Evolutionary conservation across 2,329 filamentous ascomycete genomes (phyloP).

Genomic region (Ceratocystis diversiconidia): DNA sequence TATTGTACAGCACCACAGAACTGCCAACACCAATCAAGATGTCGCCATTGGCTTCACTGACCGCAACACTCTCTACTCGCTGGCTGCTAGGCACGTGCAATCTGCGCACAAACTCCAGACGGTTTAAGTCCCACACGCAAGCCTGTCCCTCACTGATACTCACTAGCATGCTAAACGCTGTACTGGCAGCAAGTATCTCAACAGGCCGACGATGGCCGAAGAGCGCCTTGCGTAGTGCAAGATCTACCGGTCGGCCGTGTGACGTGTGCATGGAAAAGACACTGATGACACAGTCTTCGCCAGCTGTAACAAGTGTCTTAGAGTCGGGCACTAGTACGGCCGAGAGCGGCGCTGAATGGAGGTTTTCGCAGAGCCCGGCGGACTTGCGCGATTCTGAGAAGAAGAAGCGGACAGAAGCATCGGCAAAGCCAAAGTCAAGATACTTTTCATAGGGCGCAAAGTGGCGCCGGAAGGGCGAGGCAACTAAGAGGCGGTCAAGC

Average conservation of each 20-base stretch:
- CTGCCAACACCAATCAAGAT: conserved; percentile 71
- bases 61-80: conserved; percentile 56
- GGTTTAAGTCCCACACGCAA: conserved; percentile 88
- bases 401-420: conserved; percentile 86
- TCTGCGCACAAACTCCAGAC: conserved; percentile 69
- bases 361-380: conserved; percentile 80
- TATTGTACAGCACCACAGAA: conserved; percentile 62
- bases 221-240: conserved; percentile 63
- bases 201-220: conserved; percentile 85
- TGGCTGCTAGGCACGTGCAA: conserved; percentile 40
- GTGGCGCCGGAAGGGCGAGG: conserved; percentile 72
- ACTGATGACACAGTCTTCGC: conserved; percentile 80
- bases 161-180: conserved; percentile 76
- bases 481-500: conserved; percentile 68
- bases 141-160: conserved; percentile 71
- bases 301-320: conserved; percentile 78
- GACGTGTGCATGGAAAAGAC: conserved; percentile 59
- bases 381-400: conserved; percentile 68
- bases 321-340: conserved; percentile 75
- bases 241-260: conserved; percentile 56
- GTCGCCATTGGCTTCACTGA: conserved; percentile 84
- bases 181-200: conserved; percentile 67
- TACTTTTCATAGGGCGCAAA: conserved; percentile 87
- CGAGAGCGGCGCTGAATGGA: conserved; percentile 82
- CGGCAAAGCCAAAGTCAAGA: conserved; percentile 90